phyloP scores from a whole-genome alignment of 139 green algal species.

The Micractinium sp. region DNA sequence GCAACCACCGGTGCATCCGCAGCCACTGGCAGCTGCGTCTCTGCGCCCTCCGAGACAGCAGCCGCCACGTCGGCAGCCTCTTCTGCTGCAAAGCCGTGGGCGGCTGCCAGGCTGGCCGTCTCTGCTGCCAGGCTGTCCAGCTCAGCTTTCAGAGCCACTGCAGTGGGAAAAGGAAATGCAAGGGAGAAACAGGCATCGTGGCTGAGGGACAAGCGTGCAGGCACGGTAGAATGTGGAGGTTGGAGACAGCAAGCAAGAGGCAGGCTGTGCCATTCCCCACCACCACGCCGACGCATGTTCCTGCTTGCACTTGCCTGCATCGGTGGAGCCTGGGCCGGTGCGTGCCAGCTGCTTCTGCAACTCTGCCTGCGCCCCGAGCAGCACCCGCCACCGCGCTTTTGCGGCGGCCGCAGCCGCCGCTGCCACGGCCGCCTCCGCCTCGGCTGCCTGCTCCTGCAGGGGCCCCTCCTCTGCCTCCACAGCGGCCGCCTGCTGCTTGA shows the following conservation, averaged over 20 bases:
- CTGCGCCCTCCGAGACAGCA: constrained; percentile 11
- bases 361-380: constrained; percentile 10
- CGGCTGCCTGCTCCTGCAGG: not conserved
- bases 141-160: not conserved
- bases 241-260: too few species aligned
- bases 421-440: not conserved
- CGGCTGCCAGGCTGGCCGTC: not conserved
- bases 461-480: constrained; percentile 7
- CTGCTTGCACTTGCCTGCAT: not conserved
- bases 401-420: not conserved
- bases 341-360: constrained; percentile 3
- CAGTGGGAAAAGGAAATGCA: not conserved
- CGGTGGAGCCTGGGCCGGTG: not conserved
- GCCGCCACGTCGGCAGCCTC: constrained; percentile 18
- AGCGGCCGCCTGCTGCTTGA: constrained; percentile 13
- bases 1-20: not conserved
- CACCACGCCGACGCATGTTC: not conserved
- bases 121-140: constrained; percentile 16
- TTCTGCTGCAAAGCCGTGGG: not conserved
- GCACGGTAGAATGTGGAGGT: not conserved
- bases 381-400: not conserved
- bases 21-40: not conserved
- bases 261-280: not conserved
- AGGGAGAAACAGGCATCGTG: not conserved
- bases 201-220: not conserved